Conservation (phyloP, 176 grass and related monocot genomes). For the Echinochloa phyllopogon region DNA sequence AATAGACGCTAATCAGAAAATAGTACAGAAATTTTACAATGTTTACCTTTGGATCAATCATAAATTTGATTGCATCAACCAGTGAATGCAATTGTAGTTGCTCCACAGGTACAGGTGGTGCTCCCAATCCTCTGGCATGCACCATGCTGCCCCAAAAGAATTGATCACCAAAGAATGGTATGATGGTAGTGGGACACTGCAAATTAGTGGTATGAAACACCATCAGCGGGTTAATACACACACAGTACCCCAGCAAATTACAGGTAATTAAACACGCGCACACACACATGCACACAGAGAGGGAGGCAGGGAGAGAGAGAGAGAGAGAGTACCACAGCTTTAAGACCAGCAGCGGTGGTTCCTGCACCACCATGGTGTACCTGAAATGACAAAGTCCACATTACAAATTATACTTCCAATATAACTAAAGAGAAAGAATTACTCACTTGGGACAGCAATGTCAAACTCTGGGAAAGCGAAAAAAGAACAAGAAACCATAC, state of each 20-base stretch:
- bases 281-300: too few species aligned
- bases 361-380: constrained; percentile 84
- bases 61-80: constrained; percentile 73
- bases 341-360: constrained; percentile 79
- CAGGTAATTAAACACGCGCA: not conserved
- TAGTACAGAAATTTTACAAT: not conserved
- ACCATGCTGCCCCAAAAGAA: constrained; percentile 78
- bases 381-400: constrained; percentile 39
- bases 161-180: constrained; percentile 87
- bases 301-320: not conserved
- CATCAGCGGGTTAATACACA: not conserved
- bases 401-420: not conserved
- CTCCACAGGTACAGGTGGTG: constrained; percentile 68
- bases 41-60: constrained; percentile 74
- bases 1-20: not conserved
- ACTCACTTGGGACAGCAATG: constrained; percentile 21
- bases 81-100: constrained; percentile 59
- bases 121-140: constrained; percentile 70
- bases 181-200: constrained; percentile 75
- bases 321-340: constrained; percentile 53
- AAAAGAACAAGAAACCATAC: constrained; percentile 27
- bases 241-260: not conserved
- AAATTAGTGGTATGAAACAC: constrained; percentile 33
- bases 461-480: constrained; percentile 3
- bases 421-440: not conserved